Base-by-base conservation (phyloP, 2,329 filamentous ascomycete genomes). In the Thermothelomyces thermophilus region DNA sequence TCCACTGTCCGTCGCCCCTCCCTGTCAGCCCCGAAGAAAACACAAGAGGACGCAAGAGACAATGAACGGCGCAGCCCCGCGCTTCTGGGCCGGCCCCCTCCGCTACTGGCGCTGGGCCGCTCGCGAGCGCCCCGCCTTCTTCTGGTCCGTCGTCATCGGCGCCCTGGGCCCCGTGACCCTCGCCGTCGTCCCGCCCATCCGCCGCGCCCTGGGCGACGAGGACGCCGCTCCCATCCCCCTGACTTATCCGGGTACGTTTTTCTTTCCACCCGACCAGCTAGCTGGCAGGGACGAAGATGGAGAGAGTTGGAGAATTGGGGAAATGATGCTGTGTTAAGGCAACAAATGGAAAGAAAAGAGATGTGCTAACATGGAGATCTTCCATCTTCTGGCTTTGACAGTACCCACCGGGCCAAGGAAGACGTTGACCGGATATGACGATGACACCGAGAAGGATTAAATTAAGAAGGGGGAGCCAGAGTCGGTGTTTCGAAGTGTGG, bases 31-130 rank as follows among this genome's bases (percentile, higher is more conserved):
- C 24, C n/a, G n/a, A 26, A 26, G 24, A 26, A 26, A 26, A 5
- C 24, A 5, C 24, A n/a, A n/a, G n/a, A n/a, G n/a, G n/a, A n/a
- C n/a, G n/a, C n/a, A n/a, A n/a, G n/a, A n/a, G 14, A 66, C 72
- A 56, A 90, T 90, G 84, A 77, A 80, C 56, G 63, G 70, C 62
- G 61, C 76, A 53, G 75, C 78, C 48, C 85, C 89, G 62, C 76
- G 77, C 63, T 96, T 98, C 85, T 96, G 86, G 82, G 78, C 82
- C 59, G 77, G 80, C 52, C 93, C 93, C 57, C 64, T 94, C 67
- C 83, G 83, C 62, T 97, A 95, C 82, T 72, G 87, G 63, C 84
- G 84, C 70, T 97, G 90, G 89, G 83, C 90, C 46, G 79, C 87
- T 44, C 84, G 89, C 72, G 85, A 93, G 70, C 87, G 86, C 68